Evolutionary conservation across 2,329 filamentous ascomycete species (phyloP), one percentile per base, ranked within the genome.

Genomic region (Exophiala viscosa): DNA sequence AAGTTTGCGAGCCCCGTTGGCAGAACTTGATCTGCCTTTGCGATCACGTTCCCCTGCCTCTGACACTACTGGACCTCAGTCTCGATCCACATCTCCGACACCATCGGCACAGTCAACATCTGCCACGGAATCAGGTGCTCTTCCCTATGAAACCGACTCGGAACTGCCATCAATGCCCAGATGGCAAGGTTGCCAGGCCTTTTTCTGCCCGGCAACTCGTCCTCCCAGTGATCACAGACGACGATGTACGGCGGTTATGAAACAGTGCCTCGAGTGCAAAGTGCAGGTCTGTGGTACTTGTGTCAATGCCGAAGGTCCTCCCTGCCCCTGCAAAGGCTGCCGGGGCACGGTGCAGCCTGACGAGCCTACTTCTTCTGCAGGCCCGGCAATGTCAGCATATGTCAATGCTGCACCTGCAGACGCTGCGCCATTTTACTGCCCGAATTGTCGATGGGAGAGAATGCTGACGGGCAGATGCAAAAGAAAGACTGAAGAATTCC

Each of bases 131-230:
- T 67, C 54, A 66, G 73, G 45, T 66, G 69, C 20, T 55, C 69
- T 3, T 56, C 66, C n/a, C 3, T 36, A 34, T 34, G 39, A 23
- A 15, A 49, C 52, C 20, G 50, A n/a, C n/a, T n/a, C n/a, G n/a
- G n/a, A 48, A 13, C 38, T 48, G 6, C 28, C 48, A 28, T 13
- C 48, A 33, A 58, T 64, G 5, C 65, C 66, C 6, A 68, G 62
- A 50, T 76, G 74, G 74, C 69, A 70, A 62, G 74, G 74, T 14
- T 77, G 74, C 55, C 71, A 73, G 50, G 73, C 74, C 7, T 73
- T 76, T 55, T 75, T 75, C 59, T 77, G 74, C 51, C 72, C 73
- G 1, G 66, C 69, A 33, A 70, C 67, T 47, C 70, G 73, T 35
- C 63, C 69, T 4, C 60, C 72, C 10, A 71, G 73, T 9, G 74